These are phyloP conservation scores for Tetracladium marchalianum DNA, from an alignment of 495 filamentous ascomycete species.

Conservation along the genomic window DNA sequence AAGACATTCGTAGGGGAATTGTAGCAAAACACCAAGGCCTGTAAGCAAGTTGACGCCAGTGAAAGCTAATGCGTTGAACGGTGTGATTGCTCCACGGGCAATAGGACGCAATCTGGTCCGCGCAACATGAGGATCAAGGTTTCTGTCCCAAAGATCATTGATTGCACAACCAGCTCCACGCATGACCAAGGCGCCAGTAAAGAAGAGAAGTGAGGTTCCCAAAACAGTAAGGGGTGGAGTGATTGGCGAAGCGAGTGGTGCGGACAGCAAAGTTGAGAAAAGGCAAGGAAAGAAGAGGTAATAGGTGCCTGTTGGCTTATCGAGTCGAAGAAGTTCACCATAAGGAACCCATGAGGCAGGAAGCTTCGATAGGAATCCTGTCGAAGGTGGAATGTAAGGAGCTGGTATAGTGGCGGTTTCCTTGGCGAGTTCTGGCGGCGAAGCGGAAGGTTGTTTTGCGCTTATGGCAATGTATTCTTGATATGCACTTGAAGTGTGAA, in stretches of 20 bases:
- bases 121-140: slow-evolving; percentile 83
- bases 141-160: slow-evolving; percentile 94
- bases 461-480: no score
- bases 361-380: slow-evolving; percentile 66
- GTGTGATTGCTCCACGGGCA: slow-evolving; percentile 73
- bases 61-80: slow-evolving; percentile 66
- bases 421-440: neutral
- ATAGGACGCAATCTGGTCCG: slow-evolving; percentile 84
- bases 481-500: no score
- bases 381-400: slow-evolving; percentile 57
- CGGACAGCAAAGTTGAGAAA: slow-evolving; percentile 73
- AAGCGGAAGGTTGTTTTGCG: no score
- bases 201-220: slow-evolving; percentile 66
- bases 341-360: slow-evolving; percentile 77
- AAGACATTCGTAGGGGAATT: slow-evolving; percentile 77
- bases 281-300: slow-evolving; percentile 94
- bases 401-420: neutral
- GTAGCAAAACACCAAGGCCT: slow-evolving; percentile 72
- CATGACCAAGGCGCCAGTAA: slow-evolving; percentile 86
- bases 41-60: slow-evolving; percentile 71
- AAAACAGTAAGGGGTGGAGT: slow-evolving; percentile 46
- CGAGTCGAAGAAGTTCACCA: slow-evolving; percentile 83
- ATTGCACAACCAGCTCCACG: slow-evolving; percentile 96
- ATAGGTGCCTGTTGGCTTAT: slow-evolving; percentile 90
- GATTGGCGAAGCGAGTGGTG: slow-evolving; percentile 48